Percentiles rank a stretch among this genome's conserved stretches.
phyloP scores from a whole-genome alignment of 2,329 filamentous ascomycete genomes.

The Cadophora sp. region DNA sequence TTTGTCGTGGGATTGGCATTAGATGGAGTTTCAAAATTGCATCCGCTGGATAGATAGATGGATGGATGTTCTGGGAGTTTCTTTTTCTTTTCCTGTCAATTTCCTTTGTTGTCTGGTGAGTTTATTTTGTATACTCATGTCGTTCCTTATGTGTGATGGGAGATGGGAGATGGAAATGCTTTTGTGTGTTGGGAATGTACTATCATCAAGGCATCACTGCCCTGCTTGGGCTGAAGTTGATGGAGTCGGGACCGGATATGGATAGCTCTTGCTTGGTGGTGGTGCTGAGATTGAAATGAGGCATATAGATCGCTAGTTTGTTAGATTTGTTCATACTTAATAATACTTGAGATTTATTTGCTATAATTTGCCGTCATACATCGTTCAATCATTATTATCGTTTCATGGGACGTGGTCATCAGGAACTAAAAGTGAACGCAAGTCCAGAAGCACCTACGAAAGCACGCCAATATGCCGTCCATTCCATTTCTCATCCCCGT shows the following conservation, averaged over 20 bases:
- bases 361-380: too few relatives aligned
- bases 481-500: too few relatives aligned
- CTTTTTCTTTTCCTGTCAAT: not conserved
- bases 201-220: slow-evolving; percentile 9
- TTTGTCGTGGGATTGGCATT: slow-evolving; percentile 9
- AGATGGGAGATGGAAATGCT: slow-evolving; percentile 1
- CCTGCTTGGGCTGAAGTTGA: slow-evolving; percentile 12
- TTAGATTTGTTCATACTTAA: slow-evolving; percentile 6
- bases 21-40: slow-evolving; percentile 12
- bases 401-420: too few relatives aligned
- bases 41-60: not conserved
- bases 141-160: slow-evolving; percentile 8
- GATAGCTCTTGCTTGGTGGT: slow-evolving; percentile 1
- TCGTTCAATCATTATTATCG: too few relatives aligned
- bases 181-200: slow-evolving; percentile 14
- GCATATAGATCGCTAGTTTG: slow-evolving; percentile 21
- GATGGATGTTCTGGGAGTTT: slow-evolving; percentile 9
- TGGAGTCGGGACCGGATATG: slow-evolving; percentile 28
- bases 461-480: too few relatives aligned
- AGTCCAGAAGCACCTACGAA: too few relatives aligned
- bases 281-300: slow-evolving; percentile 12
- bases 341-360: slow-evolving; percentile 22
- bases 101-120: not conserved
- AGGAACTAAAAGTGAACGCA: too few relatives aligned
- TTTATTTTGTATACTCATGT: not conserved